Evolutionary conservation across 1,139 yeast species (phyloP).

Genomic region (Yamadazyma conglobata): DNA sequence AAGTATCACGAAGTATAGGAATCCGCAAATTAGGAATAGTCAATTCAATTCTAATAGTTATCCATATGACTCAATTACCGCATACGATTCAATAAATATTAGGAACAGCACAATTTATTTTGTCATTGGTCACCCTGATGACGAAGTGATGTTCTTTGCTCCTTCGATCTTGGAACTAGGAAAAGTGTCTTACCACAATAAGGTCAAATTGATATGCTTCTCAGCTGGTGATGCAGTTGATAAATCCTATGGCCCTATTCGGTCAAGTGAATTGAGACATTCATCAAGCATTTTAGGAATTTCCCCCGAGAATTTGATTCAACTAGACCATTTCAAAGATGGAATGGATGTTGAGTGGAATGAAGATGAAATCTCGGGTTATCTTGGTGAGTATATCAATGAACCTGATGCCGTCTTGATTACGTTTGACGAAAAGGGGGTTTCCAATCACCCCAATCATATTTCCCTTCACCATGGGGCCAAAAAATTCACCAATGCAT

Average conservation of each 20-base stretch:
- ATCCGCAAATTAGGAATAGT: constrained; percentile 25
- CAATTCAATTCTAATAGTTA: constrained; percentile 22
- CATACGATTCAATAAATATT: constrained; percentile 34
- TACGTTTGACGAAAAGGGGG: constrained; percentile 82
- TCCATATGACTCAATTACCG: constrained; percentile 38
- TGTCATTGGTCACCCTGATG: constrained; percentile 95
- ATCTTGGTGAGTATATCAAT: constrained; percentile 1
- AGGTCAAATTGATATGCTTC: constrained; percentile 62
- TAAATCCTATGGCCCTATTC: constrained; percentile 63
- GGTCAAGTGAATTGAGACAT: constrained; percentile 55
- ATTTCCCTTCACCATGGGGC: constrained; percentile 62
- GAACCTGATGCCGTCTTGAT: constrained; percentile 19
- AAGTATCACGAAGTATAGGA: constrained; percentile 26
- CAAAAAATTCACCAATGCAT: constrained; percentile 21
- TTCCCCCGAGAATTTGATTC: constrained; percentile 34
- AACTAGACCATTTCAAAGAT: constrained; percentile 59
- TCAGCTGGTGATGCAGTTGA: constrained; percentile 68
- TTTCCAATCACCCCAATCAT: constrained; percentile 87
- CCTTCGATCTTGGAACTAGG: constrained; percentile 64
- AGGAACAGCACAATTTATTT: constrained; percentile 42
- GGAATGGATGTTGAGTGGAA: constrained; percentile 76
- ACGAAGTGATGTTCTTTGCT: constrained; percentile 95
- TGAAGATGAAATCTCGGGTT: constrained; percentile 17
- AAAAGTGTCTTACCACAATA: constrained; percentile 47
- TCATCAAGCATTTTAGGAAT: constrained; percentile 62